Conservation (phyloP, 306 rosid genomes). For the Urtica urens region DNA sequence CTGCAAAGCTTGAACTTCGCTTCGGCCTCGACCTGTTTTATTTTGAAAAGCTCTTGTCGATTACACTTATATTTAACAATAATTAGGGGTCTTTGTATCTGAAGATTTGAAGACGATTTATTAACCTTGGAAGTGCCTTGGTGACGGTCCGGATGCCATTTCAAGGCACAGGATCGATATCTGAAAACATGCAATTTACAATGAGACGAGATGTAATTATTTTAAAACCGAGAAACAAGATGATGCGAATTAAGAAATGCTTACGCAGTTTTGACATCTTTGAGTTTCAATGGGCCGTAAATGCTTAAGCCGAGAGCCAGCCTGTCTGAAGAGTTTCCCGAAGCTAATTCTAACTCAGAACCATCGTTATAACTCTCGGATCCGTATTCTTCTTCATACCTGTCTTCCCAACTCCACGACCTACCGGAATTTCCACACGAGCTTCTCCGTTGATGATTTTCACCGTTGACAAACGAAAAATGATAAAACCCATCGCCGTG, state of each 20-base stretch:
- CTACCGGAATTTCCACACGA: conserved; percentile 38
- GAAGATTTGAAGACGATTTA: neutral
- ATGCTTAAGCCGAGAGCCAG: conserved; percentile 67
- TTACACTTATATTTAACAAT: too few species aligned
- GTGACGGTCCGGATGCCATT: conserved; percentile 98
- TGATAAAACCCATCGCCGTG: conserved; percentile 38
- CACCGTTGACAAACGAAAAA: conserved; percentile 67
- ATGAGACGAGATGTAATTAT: neutral
- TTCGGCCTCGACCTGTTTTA: too few species aligned
- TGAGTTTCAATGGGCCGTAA: conserved; percentile 61
- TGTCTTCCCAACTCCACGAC: conserved; percentile 43
- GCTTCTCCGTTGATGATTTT: conserved; percentile 50
- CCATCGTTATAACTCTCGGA: conserved; percentile 31
- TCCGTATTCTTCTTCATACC: conserved; percentile 31
- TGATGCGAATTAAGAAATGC: conserved; percentile 18
- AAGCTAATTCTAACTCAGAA: conserved; percentile 22
- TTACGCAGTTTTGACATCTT: conserved; percentile 84
- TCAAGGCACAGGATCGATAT: conserved; percentile 63
- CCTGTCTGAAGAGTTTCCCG: conserved; percentile 32
- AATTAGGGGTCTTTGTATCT: too few species aligned
- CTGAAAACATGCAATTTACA: conserved; percentile 20
- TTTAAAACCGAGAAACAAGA: neutral
- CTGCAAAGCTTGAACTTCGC: too few species aligned
- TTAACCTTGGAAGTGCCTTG: conserved; percentile 60
- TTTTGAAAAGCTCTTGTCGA: too few species aligned